Evolutionary conservation across 306 rosid genomes (phyloP).

Genomic region (Hylodesmum podocarpum): DNA sequence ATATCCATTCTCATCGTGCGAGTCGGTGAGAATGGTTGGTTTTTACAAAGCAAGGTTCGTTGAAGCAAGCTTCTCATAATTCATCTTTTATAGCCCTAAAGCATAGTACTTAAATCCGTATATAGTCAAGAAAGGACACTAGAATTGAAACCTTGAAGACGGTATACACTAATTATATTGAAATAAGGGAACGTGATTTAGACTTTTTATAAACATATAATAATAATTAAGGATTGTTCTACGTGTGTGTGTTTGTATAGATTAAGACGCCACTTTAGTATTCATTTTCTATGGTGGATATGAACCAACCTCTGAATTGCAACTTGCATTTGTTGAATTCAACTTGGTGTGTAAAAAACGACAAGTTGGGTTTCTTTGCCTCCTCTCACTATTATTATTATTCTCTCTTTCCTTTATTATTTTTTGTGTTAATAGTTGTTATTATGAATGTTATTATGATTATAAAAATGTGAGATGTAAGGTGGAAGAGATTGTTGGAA

Average conservation of each 20-base stretch:
- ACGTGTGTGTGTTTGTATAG: not conserved
- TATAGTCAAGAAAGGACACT: slow-evolving; percentile 26
- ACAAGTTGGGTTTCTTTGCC: slow-evolving; percentile 44
- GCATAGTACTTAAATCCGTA: not conserved
- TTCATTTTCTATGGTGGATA: slow-evolving; percentile 24
- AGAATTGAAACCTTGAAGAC: not conserved
- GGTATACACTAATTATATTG: not conserved
- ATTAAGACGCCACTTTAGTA: slow-evolving; percentile 22
- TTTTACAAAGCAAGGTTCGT: slow-evolving; percentile 13
- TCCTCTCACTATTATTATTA: slow-evolving; percentile 13
- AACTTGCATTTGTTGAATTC: slow-evolving; percentile 40
- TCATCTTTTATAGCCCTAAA: not conserved
- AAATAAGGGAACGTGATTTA: not conserved
- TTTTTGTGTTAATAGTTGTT: not conserved
- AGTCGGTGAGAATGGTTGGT: not conserved
- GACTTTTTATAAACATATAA: not conserved
- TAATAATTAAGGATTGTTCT: not conserved
- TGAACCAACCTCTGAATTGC: slow-evolving; percentile 42
- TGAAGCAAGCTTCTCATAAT: slow-evolving; percentile 18
- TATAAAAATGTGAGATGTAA: not conserved
- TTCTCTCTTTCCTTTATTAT: not conserved
- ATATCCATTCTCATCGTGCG: not conserved
- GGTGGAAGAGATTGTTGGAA: slow-evolving; percentile 1
- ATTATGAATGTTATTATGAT: not conserved
- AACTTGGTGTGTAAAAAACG: slow-evolving; percentile 45